phyloP scores from a whole-genome alignment of 331 rosid species.

The Malus hybrid region DNA sequence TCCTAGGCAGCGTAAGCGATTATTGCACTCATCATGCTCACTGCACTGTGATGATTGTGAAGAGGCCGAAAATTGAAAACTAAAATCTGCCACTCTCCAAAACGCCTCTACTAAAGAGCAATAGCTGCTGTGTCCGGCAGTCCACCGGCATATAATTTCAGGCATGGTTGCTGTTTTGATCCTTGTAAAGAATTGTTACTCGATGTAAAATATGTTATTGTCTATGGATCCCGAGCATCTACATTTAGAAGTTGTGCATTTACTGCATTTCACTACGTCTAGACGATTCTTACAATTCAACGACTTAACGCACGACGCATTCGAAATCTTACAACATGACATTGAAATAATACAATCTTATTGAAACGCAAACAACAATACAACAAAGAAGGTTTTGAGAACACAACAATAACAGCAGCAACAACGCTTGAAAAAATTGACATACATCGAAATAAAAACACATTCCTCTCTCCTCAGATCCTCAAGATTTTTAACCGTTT shows the following conservation, averaged over 20 bases:
- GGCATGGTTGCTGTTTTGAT: too few species aligned
- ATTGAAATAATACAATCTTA: not conserved
- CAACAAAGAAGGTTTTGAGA: not conserved
- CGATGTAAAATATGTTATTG: not conserved
- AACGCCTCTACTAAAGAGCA: not conserved
- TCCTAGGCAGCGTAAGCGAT: constrained; percentile 68
- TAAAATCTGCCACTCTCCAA: not conserved
- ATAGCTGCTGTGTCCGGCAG: not conserved
- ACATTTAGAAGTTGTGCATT: too few species aligned
- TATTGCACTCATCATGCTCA: constrained; percentile 68
- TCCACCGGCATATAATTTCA: not conserved
- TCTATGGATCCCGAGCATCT: too few species aligned
- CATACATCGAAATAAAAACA: not conserved
- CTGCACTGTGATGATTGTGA: constrained; percentile 65
- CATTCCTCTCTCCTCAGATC: not conserved
- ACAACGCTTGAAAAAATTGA: not conserved
- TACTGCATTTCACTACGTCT: too few species aligned
- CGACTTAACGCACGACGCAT: too few species aligned
- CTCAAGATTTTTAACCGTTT: too few species aligned
- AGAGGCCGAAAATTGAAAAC: constrained; percentile 48
- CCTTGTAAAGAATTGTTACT: not conserved
- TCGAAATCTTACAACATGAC: not conserved
- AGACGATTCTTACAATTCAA: too few species aligned
- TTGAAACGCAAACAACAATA: not conserved
- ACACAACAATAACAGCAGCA: not conserved